A percentile compares a stretch with the other conserved stretches of the same genome.
These are phyloP conservation scores for Boletus semigastroideus DNA, from an alignment of 1,284 basidiomycete species.

Conservation along the genomic window DNA sequence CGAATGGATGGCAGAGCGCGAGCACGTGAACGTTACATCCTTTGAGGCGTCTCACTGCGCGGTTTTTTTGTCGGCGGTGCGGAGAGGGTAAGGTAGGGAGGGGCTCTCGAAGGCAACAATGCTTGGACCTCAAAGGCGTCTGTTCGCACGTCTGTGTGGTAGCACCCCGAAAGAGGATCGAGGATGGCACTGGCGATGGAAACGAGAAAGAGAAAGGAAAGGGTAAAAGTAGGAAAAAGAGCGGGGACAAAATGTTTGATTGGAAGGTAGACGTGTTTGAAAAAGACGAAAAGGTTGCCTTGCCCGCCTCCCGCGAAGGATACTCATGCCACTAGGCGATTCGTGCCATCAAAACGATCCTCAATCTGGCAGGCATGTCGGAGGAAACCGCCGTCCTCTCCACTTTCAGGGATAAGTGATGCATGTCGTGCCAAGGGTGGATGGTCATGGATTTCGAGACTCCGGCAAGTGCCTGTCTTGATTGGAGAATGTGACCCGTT, in stretches of 20 bases:
- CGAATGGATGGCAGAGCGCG: constrained; percentile 46
- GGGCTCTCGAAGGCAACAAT: constrained; percentile 38
- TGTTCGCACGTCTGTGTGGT: constrained; percentile 55
- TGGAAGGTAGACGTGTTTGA: constrained; percentile 55
- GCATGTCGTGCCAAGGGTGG: constrained; percentile 50
- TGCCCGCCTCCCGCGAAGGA: not conserved
- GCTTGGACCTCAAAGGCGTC: constrained; percentile 54
- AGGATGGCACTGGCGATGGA: too few species aligned
- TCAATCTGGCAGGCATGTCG: constrained; percentile 33
- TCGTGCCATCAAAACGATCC: constrained; percentile 38
- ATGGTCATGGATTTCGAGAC: constrained; percentile 51
- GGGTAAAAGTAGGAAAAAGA: constrained; percentile 3
- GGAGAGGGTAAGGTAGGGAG: constrained; percentile 32
- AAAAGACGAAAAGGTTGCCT: constrained; percentile 50
- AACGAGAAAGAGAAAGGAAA: constrained; percentile 8
- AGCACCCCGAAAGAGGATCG: not conserved
- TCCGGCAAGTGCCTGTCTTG: constrained; percentile 40
- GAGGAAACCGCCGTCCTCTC: constrained; percentile 34
- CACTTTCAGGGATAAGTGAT: constrained; percentile 35
- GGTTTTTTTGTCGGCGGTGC: constrained; percentile 58
- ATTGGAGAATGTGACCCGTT: not conserved
- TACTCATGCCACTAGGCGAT: constrained; percentile 39
- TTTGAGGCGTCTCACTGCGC: constrained; percentile 53
- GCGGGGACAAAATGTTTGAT: constrained; percentile 29
- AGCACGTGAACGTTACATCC: constrained; percentile 51